Base-by-base conservation (phyloP, 1,139 yeast genomes). In the Hansenula anomala region DNA sequence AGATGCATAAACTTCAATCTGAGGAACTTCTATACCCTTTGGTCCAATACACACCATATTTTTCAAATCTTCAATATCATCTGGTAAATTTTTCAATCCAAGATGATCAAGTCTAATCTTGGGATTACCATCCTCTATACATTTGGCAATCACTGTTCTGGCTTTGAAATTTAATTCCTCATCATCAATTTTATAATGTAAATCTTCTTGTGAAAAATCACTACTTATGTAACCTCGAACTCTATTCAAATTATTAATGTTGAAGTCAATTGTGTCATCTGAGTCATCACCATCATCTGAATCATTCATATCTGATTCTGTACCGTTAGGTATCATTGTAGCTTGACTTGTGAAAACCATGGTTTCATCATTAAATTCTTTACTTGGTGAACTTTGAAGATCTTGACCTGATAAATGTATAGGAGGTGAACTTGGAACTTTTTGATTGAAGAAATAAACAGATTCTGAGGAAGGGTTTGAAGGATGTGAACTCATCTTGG, bases 11-110 rank as follows among this genome's bases (percentile, higher is more conserved):
- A 80, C 54, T 40, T 74, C 73, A 33, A 75, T 52, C 16, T 54
- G 48, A 1, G 69, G 51, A 17, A 66, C 65, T 32, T 61, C 59
- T 9, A 66, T 54, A 2, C 66, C 64, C n/a, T 55, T 55, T 3
- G 55, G 47, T 4, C 61, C 66, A 43, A 65, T 61, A 11, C 66
- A 55, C 9, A 75, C 74, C 47, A 77, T 59, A 40, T 75, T 66
- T 45, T 67, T 64, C 47, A 79, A 59, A 50, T 80, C 87, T 23
- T 63, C 68, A 37, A 79, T 64, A 39, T 76, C 81, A 33, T 66
- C 71, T 0, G 88, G 86, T 3, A 80, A 57, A 6, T 63, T 60
- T 7, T 55, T 58, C 33, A 79, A 55, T 0, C 63, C 65, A 48
- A 72, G 51, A 15, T 62, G 56, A 36, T 75, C 78, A 28, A 79